A percentile compares a stretch with the other conserved stretches of the same genome.
Evolutionary conservation across 805 yeast genomes (phyloP).

Genomic region (Komagataella kurtzmanii): DNA sequence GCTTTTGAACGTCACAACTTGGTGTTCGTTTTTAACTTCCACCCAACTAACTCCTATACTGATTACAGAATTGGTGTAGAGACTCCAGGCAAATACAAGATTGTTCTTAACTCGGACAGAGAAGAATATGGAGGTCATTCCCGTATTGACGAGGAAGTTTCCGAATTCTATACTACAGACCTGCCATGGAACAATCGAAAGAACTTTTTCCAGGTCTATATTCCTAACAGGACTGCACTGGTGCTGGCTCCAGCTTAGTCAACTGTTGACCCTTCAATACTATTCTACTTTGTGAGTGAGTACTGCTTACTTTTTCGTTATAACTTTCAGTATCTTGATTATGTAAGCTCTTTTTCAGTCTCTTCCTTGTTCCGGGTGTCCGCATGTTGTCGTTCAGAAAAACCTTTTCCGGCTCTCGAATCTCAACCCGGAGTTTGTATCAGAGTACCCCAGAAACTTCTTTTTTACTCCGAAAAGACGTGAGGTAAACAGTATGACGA

Average conservation of each 20-base stretch:
- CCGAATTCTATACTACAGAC: slow-evolving; percentile 56
- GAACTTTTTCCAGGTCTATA: slow-evolving; percentile 64
- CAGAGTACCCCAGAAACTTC: background rate
- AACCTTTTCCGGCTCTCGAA: background rate
- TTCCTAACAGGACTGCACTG: slow-evolving; percentile 67
- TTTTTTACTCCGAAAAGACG: background rate
- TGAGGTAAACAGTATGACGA: slow-evolving; percentile 34
- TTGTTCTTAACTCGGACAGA: slow-evolving; percentile 67
- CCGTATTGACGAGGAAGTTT: slow-evolving; percentile 42
- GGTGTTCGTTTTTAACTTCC: slow-evolving; percentile 80
- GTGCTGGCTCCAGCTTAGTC: slow-evolving; percentile 33
- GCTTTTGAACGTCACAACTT: slow-evolving; percentile 83
- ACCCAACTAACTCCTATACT: slow-evolving; percentile 68
- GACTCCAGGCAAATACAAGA: slow-evolving; percentile 56
- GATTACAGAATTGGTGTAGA: slow-evolving; percentile 92
- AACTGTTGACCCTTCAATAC: background rate
- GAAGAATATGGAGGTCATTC: slow-evolving; percentile 69
- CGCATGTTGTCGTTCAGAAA: background rate
- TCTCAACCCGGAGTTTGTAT: background rate
- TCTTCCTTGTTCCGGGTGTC: background rate
- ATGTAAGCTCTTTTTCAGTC: background rate
- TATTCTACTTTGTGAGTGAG: background rate
- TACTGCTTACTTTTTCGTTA: background rate
- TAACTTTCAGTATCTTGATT: background rate
- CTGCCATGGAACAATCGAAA: slow-evolving; percentile 70